A percentile compares a stretch with the other conserved stretches of the same genome.
Conservation (phyloP, 1,284 basidiomycete species). For the Xerocomus amazonicus region DNA sequence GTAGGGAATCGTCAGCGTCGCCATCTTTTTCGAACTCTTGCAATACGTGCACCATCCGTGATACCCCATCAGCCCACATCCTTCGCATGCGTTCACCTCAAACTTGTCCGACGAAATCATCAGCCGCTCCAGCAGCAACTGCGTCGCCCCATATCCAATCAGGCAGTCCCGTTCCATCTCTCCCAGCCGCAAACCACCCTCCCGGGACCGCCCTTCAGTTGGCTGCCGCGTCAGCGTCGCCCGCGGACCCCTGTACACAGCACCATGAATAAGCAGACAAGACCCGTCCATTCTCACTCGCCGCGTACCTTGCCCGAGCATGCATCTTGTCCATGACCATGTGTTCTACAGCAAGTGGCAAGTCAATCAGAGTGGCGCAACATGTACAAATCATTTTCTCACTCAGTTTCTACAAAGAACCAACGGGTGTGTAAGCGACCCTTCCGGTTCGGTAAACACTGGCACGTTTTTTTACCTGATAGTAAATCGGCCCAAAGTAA, state of each 20-base stretch:
- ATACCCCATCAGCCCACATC: conserved; percentile 96
- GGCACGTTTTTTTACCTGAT: conserved; percentile 59
- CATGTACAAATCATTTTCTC: conserved; percentile 29
- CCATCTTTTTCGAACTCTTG: conserved; percentile 95
- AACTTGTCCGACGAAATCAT: conserved; percentile 99
- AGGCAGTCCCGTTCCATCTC: conserved; percentile 99
- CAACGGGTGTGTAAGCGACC: conserved; percentile 10
- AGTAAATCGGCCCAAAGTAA: conserved; percentile 98
- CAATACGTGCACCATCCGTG: conserved; percentile 96
- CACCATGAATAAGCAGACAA: conserved; percentile 7
- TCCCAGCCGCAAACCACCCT: conserved; percentile 94
- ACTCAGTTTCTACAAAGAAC: conserved; percentile 69
- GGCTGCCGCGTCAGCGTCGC: conserved; percentile 97
- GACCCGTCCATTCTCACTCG: conserved; percentile 5
- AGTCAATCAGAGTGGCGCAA: conserved; percentile 23
- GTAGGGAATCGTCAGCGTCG: conserved; percentile 96
- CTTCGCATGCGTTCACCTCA: conserved; percentile 93
- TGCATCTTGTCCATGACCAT: conserved; percentile 99
- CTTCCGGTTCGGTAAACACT: conserved; percentile 1
- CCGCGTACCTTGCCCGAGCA: conserved; percentile 81
- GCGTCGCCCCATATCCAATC: conserved; percentile 95
- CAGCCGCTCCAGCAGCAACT: conserved; percentile 90
- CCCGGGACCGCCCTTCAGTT: conserved; percentile 95
- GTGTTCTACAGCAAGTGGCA: conserved; percentile 55
- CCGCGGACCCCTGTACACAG: conserved; percentile 73